phyloP scores from a whole-genome alignment of 2,329 filamentous ascomycete species.

The Teratosphaeria destructans region DNA sequence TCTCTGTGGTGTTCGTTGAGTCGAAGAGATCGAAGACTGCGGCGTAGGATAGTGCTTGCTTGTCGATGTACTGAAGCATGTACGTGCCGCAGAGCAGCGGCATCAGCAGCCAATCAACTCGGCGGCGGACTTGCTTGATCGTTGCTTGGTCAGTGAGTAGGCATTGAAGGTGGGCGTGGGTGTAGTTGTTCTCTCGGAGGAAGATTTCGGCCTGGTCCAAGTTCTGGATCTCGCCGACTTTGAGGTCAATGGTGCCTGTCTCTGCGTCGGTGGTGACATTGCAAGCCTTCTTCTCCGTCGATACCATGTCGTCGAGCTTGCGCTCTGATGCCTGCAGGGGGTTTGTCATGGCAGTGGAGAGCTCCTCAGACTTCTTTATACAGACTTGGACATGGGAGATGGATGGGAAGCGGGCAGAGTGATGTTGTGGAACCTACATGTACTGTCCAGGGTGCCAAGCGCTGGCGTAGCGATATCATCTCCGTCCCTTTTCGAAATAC shows the following conservation, averaged over 20 bases:
- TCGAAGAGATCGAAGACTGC: constrained; percentile 47
- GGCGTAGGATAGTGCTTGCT: constrained; percentile 44
- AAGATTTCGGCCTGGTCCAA: constrained; percentile 42
- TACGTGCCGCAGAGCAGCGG: constrained; percentile 44
- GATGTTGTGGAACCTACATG: too few species aligned
- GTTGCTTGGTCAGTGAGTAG: constrained; percentile 34
- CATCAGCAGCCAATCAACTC: constrained; percentile 38
- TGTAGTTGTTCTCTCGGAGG: constrained; percentile 39
- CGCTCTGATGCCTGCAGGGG: too few species aligned
- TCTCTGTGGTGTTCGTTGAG: constrained; percentile 36
- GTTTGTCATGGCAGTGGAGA: too few species aligned
- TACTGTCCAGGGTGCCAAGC: background rate
- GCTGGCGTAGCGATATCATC: background rate
- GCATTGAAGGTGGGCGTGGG: constrained; percentile 31
- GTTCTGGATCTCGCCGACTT: constrained; percentile 25
- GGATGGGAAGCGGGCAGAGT: background rate
- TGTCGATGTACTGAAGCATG: constrained; percentile 33
- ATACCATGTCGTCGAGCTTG: background rate
- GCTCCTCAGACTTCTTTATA: too few species aligned
- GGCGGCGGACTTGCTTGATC: constrained; percentile 15
- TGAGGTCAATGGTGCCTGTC: constrained; percentile 8
- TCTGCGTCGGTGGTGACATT: background rate
- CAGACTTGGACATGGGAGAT: too few species aligned
- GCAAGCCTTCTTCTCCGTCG: background rate
- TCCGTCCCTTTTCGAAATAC: background rate